Evolutionary conservation across 495 filamentous ascomycete genomes (phyloP), one percentile per base, ranked within the genome.

Genomic region (Penicillium paradoxum): DNA sequence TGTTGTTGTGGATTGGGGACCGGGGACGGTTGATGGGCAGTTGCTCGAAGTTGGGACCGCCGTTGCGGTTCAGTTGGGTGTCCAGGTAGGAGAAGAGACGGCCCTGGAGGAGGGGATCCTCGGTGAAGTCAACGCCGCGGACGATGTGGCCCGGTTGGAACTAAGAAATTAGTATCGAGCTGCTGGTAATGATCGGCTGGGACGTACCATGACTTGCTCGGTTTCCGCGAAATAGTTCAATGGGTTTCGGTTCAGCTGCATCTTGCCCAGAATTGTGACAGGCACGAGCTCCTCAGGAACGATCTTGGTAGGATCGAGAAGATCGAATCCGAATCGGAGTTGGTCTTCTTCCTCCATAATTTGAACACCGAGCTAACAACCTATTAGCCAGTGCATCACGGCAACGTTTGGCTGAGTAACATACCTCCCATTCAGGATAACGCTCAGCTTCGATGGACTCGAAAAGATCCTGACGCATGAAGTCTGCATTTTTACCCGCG

Each of bases 201-300:
- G 32, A 70, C 74, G 42, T 66, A 85, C 81, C 80, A 84, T 83
- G 59, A 81, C 68, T 65, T 89, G 85, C 65, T 90, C 87, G 0
- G 84, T 87, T 64, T 89, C 87, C 9, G 87, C 85, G 63, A 91
- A 91, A 74, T 86, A 91, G 69, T 91, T 89, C 27, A 64, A 73
- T 0, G 84, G 82, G 68, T 91, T 91, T 32, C 73, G 79, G 71
- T 89, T 81, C 36, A 91, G 67, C 32, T 79, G 81, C 73, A 91
- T 73, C 54, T 83, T 79, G 42, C 87, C 86, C 21, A 91, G 65
- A 17, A 71, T 74, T 10, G 79, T 82, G 44, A 89, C 71, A 9
- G 88, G 87, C 4, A 81, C 84, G n/a, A 76, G 47, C 63, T 91
- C 85, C 52, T 88, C 80, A 0, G 87, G 88, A 6, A 89, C 75